A percentile compares a stretch with the other conserved stretches of the same genome.
These are phyloP conservation scores for Eutrema heterophyllum DNA, from an alignment of 345 rosid species.

Conservation along the genomic window DNA sequence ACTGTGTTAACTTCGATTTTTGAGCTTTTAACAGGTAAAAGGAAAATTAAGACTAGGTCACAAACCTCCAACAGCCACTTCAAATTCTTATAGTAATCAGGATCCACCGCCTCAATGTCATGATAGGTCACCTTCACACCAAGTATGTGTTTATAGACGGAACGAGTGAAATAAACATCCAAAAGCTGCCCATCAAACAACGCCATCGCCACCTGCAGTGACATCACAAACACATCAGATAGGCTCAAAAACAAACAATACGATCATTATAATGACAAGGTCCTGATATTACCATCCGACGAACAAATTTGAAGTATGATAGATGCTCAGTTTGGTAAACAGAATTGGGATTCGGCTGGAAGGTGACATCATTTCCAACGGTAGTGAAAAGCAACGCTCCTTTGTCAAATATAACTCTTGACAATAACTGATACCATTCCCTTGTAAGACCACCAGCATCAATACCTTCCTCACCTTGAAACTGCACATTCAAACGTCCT, in stretches of 20 bases:
- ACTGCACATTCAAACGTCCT: constrained; percentile 90
- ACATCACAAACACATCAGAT: constrained; percentile 22
- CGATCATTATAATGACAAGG: constrained; percentile 2
- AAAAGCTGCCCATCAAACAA: constrained; percentile 93
- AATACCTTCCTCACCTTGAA: constrained; percentile 98
- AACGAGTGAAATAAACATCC: constrained; percentile 94
- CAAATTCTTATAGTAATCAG: constrained; percentile 92
- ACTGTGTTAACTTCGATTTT: not conserved
- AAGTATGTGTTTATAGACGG: constrained; percentile 93
- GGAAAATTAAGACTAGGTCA: constrained; percentile 1
- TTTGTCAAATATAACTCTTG: constrained; percentile 94
- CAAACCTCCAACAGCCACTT: constrained; percentile 98
- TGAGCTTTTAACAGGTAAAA: not conserved
- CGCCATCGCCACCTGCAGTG: constrained; percentile 85
- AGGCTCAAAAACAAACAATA: constrained; percentile 2
- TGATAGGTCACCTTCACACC: constrained; percentile 97
- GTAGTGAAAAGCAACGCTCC: constrained; percentile 93
- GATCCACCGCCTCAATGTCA: constrained; percentile 99
- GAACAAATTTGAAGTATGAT: constrained; percentile 92
- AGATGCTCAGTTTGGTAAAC: constrained; percentile 96
- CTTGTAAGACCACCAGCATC: constrained; percentile 99
- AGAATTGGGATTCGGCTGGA: constrained; percentile 97
- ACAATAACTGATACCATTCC: constrained; percentile 95
- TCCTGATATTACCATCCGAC: constrained; percentile 74
- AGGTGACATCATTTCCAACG: constrained; percentile 88